Evolutionary conservation across 140 eudicot species (phyloP).

Genomic region (Ambrosia hybrid): DNA sequence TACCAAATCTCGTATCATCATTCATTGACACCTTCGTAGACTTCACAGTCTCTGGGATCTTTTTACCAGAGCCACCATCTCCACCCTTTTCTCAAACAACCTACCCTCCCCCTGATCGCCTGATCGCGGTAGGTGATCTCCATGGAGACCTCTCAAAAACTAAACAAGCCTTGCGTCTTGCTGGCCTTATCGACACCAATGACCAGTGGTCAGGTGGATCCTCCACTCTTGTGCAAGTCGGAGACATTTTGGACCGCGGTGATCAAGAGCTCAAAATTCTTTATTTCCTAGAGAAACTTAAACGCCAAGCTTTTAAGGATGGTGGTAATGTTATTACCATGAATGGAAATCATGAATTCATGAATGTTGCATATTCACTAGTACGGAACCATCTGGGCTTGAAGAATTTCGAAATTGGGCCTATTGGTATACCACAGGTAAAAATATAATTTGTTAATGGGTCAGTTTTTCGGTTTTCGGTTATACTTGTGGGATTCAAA

Average conservation of each 20-base stretch:
- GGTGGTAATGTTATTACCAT: slow-evolving; percentile 68
- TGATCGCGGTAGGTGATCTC: slow-evolving; percentile 73
- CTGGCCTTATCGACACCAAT: slow-evolving; percentile 50
- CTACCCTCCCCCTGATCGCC: slow-evolving; percentile 57
- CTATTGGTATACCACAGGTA: slow-evolving; percentile 45
- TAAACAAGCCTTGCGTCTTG: slow-evolving; percentile 64
- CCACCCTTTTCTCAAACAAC: slow-evolving; percentile 35
- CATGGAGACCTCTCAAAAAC: slow-evolving; percentile 70
- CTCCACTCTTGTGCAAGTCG: slow-evolving; percentile 77
- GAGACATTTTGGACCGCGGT: slow-evolving; percentile 84
- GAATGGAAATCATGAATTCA: slow-evolving; percentile 88
- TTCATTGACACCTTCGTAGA: slow-evolving; percentile 80
- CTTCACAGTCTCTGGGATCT: slow-evolving; percentile 69
- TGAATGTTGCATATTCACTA: slow-evolving; percentile 67
- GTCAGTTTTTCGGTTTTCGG: too few relatives aligned
- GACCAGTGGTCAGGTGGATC: slow-evolving; percentile 59
- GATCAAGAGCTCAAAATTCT: slow-evolving; percentile 62
- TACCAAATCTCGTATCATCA: slow-evolving; percentile 59
- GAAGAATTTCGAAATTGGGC: slow-evolving; percentile 69
- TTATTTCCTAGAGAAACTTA: slow-evolving; percentile 69
- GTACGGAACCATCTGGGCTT: slow-evolving; percentile 34
- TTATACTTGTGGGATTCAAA: too few relatives aligned
- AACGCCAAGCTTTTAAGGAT: slow-evolving; percentile 43
- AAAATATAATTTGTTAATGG: too few relatives aligned
- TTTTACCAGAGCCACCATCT: slow-evolving; percentile 42